These are phyloP conservation scores for Penicillium polonicum DNA, from an alignment of 2,329 filamentous ascomycete genomes.

Conservation along the genomic window DNA sequence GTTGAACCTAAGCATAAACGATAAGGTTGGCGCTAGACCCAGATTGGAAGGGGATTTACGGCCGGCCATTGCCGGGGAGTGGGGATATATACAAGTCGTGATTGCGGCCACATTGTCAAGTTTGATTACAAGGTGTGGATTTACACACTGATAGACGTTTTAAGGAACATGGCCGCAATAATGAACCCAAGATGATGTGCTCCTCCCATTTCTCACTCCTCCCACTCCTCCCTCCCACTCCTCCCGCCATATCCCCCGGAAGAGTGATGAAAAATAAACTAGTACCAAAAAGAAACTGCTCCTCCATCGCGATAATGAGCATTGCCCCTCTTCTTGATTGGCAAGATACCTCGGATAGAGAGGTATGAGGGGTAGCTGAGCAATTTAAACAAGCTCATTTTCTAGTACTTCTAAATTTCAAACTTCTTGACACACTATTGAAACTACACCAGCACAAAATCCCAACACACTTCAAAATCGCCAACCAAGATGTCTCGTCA, in stretches of 20 bases:
- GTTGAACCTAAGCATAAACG: background rate
- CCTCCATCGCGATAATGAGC: conserved; percentile 1
- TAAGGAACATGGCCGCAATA: background rate
- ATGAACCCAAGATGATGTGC: background rate
- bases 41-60: background rate
- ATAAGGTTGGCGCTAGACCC: background rate
- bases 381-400: conserved; percentile 9
- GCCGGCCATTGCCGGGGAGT: too few species aligned
- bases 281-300: background rate
- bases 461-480: background rate
- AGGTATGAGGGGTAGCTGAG: background rate
- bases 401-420: background rate
- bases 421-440: background rate
- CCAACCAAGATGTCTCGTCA: conserved; percentile 45
- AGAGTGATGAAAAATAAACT: background rate
- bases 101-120: background rate
- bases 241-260: too few species aligned
- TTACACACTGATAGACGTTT: background rate
- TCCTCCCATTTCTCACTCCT: conserved; percentile 14
- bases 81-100: rapidly evolving
- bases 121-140: rapidly evolving
- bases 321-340: background rate
- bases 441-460: background rate
- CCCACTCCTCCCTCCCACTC: too few species aligned
- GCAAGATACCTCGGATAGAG: background rate